Evolutionary conservation across 1,139 yeast genomes (phyloP), one percentile per base, ranked within the genome.

Genomic region (Blastobotrys aristatus): DNA sequence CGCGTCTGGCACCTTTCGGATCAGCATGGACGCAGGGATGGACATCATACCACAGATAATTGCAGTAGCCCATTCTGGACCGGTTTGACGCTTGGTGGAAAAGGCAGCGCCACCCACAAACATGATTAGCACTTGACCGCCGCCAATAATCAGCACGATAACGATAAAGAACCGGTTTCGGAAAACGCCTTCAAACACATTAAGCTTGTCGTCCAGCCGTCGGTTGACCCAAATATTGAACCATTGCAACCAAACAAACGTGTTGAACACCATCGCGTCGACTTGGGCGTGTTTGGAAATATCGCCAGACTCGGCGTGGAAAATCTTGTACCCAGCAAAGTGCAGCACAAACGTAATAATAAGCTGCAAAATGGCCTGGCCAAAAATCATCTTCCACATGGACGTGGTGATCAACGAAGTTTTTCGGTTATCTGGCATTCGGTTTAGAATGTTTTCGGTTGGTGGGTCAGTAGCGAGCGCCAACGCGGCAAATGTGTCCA

Each of bases 401-500:
- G 95, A 85, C 3, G 83, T 82, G 2, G 95, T 75, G 57, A 92
- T 90, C 65, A 92, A 74, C 2, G 95, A 85, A n/a, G 79, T 76
- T 22, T 72, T 70, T 61, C 97, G 76, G 40, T 95, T 94, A 41
- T 85, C 90, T 1, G 98, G 99, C 63, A 79, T 82, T 50, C 89
- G 76, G 55, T 84, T 79, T 61, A 92, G 73, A 43, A 87, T 81
- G 36, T 82, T 76, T 44, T 82, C 86, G 58, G 87, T 89, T 0
- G 98, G 98, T 58, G 94, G 92, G 65, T 92, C 99, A 5, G 99
- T 92, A 3, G 99, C 99, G 56, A 92, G 75, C 0, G 98, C 99
- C 59, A 92, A 74, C 2, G 99, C 98, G 3, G 98, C 99, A 55
- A 92, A 76, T 0, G 98, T 92, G 66, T 92, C 99, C 99, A 92